Base-by-base conservation (phyloP, 495 filamentous ascomycete genomes). In the Penicillium salamii region DNA sequence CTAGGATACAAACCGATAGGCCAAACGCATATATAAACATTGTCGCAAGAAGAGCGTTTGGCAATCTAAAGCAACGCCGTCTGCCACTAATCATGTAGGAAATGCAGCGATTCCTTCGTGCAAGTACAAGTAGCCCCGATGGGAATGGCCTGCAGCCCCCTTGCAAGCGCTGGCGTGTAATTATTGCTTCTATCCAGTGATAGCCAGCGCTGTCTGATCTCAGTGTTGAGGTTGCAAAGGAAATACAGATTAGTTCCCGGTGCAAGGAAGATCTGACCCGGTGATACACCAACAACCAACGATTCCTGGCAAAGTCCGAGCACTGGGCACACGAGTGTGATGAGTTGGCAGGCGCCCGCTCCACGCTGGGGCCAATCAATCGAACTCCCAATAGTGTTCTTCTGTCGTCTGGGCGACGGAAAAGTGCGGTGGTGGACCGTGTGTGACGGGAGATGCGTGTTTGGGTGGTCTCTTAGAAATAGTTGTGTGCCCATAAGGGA, bases 291-390 rank as follows among this genome's bases (percentile, higher is more conserved):
- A 12, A 21, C 9, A 21, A 18, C 23, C 40, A 42, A 28, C 17
- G 8, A 34, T 15, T 34, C 11, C 3, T 13, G 4, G 14, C 13
- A 9, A 45, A n/a, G 37, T 12, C 19, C 8, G 23, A 26, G 23
- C 23, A 26, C 34, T 12, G 44, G 36, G 48, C 48, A 50, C 37
- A 58, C 58, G 58, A 54, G 49, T 57, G 56, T 57, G 57, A 63
- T 66, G 62, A 49, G 62, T 56, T 66, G 65, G 65, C 65, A 66
- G 58, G 23, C 23, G 23, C 23, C 23, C 23, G 23, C 23, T 26
- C 23, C 23, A 12, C 6, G 29, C 32, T 15, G 24, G 58, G 46
- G 37, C 61, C 61, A 65, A 65, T 65, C 49, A 61, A 34, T 9
- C 28, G 9, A 35, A 17, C 43, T 55, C 48, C 42, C 43, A 35